These are phyloP conservation scores for Hymenoscyphus linearis DNA, from an alignment of 2,329 filamentous ascomycete species.

Conservation along the genomic window DNA sequence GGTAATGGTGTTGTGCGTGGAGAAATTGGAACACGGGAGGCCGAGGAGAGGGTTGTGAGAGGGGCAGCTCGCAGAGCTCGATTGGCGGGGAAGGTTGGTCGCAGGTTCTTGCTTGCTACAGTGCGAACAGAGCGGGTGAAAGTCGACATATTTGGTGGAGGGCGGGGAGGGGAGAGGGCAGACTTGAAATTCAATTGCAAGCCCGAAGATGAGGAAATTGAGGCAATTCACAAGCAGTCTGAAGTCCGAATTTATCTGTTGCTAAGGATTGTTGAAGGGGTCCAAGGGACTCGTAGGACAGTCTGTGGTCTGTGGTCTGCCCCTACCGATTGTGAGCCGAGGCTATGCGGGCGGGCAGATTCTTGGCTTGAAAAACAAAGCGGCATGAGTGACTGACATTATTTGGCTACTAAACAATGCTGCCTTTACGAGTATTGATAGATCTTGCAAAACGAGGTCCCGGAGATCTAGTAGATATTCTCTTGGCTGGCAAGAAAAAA, in stretches of 20 bases:
- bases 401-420: background rate
- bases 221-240: background rate
- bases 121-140: constrained; percentile 30
- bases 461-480: background rate
- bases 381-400: background rate
- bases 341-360: background rate
- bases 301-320: background rate
- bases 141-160: constrained; percentile 26
- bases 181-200: constrained; percentile 2
- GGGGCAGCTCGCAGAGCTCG: constrained; percentile 25
- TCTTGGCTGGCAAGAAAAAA: too few relatives aligned
- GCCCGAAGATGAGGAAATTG: background rate
- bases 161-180: constrained; percentile 11
- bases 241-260: constrained; percentile 4
- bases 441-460: background rate
- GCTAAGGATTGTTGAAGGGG: background rate
- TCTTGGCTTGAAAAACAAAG: background rate
- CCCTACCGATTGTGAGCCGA: background rate
- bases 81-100: constrained; percentile 20
- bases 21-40: constrained; percentile 17
- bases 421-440: background rate
- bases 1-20: constrained; percentile 13
- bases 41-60: constrained; percentile 16
- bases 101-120: constrained; percentile 26
- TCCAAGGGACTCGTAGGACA: constrained; percentile 1